Conservation (phyloP, 768 basidiomycete species). For the Serendipita sp. region DNA sequence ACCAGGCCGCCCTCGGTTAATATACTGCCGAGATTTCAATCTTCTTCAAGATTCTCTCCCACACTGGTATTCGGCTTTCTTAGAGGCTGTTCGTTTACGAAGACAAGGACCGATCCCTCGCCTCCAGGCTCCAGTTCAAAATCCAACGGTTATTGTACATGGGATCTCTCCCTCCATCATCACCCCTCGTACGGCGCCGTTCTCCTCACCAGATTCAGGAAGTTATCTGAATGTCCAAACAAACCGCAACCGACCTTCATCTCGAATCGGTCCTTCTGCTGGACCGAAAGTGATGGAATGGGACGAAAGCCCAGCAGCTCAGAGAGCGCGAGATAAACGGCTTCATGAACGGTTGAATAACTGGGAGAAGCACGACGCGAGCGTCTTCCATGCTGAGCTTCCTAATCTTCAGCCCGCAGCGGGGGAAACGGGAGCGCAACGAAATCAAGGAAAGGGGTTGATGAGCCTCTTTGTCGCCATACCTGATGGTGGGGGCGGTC, state of each 20-base stretch:
- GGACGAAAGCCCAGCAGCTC: conserved; percentile 51
- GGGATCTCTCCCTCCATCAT: conserved; percentile 72
- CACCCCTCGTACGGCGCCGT: conserved; percentile 24
- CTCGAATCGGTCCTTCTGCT: conserved; percentile 1
- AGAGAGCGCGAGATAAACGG: conserved; percentile 53
- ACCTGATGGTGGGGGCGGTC: background rate
- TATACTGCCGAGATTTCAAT: conserved; percentile 73
- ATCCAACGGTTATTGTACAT: conserved; percentile 72
- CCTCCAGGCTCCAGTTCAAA: conserved; percentile 40
- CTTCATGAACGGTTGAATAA: conserved; percentile 52
- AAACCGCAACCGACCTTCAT: conserved; percentile 23
- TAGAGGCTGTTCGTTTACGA: conserved; percentile 62
- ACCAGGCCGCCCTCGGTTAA: conserved; percentile 38
- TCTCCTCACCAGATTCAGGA: conserved; percentile 17
- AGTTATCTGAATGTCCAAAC: conserved; percentile 25
- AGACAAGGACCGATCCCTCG: conserved; percentile 49
- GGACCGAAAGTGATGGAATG: conserved; percentile 28
- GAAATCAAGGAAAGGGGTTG: background rate
- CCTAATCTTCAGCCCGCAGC: conserved; percentile 31
- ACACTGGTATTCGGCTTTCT: conserved; percentile 66
- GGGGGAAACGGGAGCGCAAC: background rate
- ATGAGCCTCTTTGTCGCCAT: conserved; percentile 6
- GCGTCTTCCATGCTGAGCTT: conserved; percentile 43
- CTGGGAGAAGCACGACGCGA: conserved; percentile 52
- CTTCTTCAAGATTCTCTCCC: conserved; percentile 57